These are phyloP conservation scores for Daedaleopsis sinensis DNA, from an alignment of 768 basidiomycete species.

Conservation along the genomic window DNA sequence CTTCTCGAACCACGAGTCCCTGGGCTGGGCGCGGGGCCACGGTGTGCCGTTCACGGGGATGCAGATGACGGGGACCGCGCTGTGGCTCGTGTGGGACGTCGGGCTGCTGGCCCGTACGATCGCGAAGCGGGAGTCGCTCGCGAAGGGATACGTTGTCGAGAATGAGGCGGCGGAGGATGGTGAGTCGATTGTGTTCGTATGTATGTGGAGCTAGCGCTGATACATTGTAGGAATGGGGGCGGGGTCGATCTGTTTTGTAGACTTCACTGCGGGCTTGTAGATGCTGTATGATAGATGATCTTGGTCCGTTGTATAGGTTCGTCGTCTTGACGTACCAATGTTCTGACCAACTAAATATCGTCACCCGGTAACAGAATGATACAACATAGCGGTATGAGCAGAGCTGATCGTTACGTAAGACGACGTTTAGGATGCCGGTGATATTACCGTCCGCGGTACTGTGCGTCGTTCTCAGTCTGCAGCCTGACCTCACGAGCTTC, in stretches of 20 bases:
- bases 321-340: neutral
- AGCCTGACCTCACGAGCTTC: too few species aligned
- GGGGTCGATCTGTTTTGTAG: neutral
- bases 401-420: too few species aligned
- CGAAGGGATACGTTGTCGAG: neutral
- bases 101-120: conserved; percentile 9
- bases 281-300: neutral
- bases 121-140: neutral
- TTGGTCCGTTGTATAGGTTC: neutral
- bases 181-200: neutral
- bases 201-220: too few species aligned
- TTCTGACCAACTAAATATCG: too few species aligned
- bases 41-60: conserved; percentile 14
- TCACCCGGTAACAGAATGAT: too few species aligned
- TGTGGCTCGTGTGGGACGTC: conserved; percentile 27
- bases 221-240: neutral
- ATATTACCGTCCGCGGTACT: too few species aligned
- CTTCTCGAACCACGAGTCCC: conserved; percentile 18
- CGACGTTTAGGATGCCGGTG: too few species aligned
- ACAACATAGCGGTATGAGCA: too few species aligned
- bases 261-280: conserved; percentile 1
- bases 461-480: too few species aligned
- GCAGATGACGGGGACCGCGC: conserved; percentile 22
- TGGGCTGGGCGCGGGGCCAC: conserved; percentile 7
- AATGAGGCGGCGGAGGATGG: neutral